Evolutionary conservation across 2,329 filamentous ascomycete species (phyloP).

Genomic region (Pseudogymnoascus sp.): DNA sequence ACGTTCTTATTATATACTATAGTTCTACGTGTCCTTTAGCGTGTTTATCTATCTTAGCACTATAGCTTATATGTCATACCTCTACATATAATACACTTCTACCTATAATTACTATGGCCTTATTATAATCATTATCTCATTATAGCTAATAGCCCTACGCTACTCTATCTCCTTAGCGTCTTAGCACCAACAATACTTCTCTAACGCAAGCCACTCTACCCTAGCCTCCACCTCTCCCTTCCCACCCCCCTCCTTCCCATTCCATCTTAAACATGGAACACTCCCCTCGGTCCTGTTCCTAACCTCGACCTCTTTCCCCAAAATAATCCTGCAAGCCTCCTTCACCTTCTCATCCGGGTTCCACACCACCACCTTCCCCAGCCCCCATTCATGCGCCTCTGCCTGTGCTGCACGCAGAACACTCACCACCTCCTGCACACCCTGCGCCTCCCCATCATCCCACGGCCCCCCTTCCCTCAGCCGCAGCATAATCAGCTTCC

Average conservation of each 20-base stretch:
- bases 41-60: too few species aligned
- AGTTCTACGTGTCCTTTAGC: too few species aligned
- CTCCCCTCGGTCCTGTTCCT: neutral
- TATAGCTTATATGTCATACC: too few species aligned
- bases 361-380: slow-evolving; percentile 31
- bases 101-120: neutral
- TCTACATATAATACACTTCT: too few species aligned
- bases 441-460: neutral
- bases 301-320: neutral
- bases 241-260: neutral
- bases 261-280: neutral
- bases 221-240: neutral
- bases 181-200: neutral
- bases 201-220: neutral
- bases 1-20: too few species aligned
- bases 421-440: slow-evolving; percentile 21
- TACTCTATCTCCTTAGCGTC: neutral
- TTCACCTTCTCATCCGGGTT: slow-evolving; percentile 28
- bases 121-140: neutral
- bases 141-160: neutral
- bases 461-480: neutral
- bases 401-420: slow-evolving; percentile 29
- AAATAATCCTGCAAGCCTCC: slow-evolving; percentile 21
- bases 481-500: neutral
- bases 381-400: slow-evolving; percentile 27